phyloP scores from a whole-genome alignment of 139 green algal genomes.

The Penium margaritaceum region DNA sequence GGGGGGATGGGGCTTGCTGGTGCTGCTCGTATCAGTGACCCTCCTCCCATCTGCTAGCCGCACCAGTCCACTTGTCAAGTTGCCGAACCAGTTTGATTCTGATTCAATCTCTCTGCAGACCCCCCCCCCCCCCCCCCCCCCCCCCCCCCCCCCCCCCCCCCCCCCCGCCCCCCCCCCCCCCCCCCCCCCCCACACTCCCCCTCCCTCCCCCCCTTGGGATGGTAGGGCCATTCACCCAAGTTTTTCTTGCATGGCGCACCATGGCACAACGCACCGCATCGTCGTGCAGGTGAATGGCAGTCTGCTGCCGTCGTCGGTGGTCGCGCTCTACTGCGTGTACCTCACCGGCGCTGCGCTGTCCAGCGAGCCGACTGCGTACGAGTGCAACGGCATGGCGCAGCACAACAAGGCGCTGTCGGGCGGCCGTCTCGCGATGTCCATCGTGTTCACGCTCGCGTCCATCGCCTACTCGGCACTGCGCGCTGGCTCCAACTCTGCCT shows the following conservation, averaged over 20 bases:
- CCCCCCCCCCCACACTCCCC: background rate
- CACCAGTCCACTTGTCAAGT: too few species aligned
- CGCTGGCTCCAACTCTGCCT: conserved; percentile 73
- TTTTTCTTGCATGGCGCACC: too few species aligned
- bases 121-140: background rate
- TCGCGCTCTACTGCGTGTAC: conserved; percentile 84
- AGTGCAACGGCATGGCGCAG: conserved; percentile 80
- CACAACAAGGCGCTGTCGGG: conserved; percentile 60
- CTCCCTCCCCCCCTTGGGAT: background rate
- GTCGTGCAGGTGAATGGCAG: conserved; percentile 41
- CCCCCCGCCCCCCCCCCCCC: background rate
- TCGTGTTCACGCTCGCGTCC: conserved; percentile 72
- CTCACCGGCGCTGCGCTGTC: conserved; percentile 76
- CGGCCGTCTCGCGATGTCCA: conserved; percentile 68
- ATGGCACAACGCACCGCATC: too few species aligned
- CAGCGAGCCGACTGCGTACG: conserved; percentile 64
- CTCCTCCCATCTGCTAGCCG: too few species aligned
- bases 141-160: background rate
- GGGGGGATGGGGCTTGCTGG: too few species aligned
- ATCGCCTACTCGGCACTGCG: conserved; percentile 90
- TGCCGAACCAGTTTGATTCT: too few species aligned
- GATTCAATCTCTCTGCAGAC: too few species aligned
- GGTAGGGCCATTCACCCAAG: too few species aligned
- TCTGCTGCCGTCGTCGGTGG: conserved; percentile 80
- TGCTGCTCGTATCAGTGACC: too few species aligned